Conservation (phyloP, 257 asterid genomes). For the Petunia axillaris region DNA sequence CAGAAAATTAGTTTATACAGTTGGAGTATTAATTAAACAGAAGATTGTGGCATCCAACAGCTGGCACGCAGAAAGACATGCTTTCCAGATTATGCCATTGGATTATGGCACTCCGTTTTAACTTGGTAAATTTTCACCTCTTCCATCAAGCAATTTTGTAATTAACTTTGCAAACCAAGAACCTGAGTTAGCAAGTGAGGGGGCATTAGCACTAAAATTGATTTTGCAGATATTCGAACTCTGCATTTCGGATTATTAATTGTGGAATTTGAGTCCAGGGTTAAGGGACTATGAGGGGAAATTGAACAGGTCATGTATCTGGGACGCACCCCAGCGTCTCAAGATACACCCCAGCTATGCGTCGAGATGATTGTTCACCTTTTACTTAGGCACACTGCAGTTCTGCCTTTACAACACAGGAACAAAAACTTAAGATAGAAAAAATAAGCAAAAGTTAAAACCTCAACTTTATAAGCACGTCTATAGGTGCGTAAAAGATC, state of each 20-base stretch:
- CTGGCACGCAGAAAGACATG: conserved; percentile 16
- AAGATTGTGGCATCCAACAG: conserved; percentile 15
- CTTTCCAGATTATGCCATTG: conserved; percentile 1
- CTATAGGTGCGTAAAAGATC: background rate
- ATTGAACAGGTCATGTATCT: conserved; percentile 11
- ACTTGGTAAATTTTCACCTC: conserved; percentile 14
- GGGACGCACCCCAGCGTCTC: background rate
- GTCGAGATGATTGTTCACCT: conserved; percentile 8
- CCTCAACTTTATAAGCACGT: background rate
- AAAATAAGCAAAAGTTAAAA: background rate
- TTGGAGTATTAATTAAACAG: background rate
- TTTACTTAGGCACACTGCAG: background rate
- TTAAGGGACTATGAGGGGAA: conserved; percentile 13
- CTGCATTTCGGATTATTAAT: conserved; percentile 7
- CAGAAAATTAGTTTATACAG: background rate
- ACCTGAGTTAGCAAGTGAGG: background rate
- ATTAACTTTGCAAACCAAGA: conserved; percentile 15
- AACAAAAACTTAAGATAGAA: background rate
- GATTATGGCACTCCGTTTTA: conserved; percentile 14
- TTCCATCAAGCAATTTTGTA: conserved; percentile 6
- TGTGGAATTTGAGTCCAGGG: conserved; percentile 4
- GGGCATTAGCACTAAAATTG: conserved; percentile 4
- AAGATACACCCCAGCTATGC: background rate
- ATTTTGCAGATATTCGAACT: conserved; percentile 14
- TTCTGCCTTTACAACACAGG: background rate